phyloP scores from a whole-genome alignment of 1,139 yeast species.

The Yamadazyma kanchanaburiensis region DNA sequence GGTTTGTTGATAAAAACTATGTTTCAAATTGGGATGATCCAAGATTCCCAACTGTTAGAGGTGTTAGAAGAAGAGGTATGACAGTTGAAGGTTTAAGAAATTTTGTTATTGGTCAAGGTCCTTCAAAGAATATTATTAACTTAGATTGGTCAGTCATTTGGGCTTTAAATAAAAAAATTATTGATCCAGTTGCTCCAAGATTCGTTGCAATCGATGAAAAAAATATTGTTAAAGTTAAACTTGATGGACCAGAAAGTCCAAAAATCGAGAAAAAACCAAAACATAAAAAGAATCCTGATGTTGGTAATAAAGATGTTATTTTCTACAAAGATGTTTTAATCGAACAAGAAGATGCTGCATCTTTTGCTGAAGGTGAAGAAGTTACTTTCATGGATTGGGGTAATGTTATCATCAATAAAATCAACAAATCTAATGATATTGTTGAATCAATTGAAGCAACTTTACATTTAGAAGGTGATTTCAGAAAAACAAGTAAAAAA shows the following conservation, averaged over 20 bases:
- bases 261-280: slow-evolving; percentile 74
- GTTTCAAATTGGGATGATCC: slow-evolving; percentile 98
- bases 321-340: slow-evolving; percentile 63
- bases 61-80: slow-evolving; percentile 99
- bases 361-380: slow-evolving; percentile 74
- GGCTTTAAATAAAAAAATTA: slow-evolving; percentile 94
- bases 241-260: slow-evolving; percentile 70
- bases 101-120: slow-evolving; percentile 93
- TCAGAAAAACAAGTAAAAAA: slow-evolving; percentile 94
- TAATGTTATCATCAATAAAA: slow-evolving; percentile 77
- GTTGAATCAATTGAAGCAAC: slow-evolving; percentile 64
- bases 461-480: slow-evolving; percentile 92
- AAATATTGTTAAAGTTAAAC: slow-evolving; percentile 61
- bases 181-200: slow-evolving; percentile 96
- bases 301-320: slow-evolving; percentile 80
- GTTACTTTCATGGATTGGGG: slow-evolving; percentile 99
- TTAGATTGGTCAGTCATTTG: slow-evolving; percentile 96
- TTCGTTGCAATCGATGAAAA: slow-evolving; percentile 71
- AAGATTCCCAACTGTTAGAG: slow-evolving; percentile 97
- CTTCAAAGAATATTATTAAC: slow-evolving; percentile 92
- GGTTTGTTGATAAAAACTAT: slow-evolving; percentile 90
- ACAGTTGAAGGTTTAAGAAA: slow-evolving; percentile 93
- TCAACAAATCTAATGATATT: slow-evolving; percentile 61
- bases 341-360: slow-evolving; percentile 87
- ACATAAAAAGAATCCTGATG: slow-evolving; percentile 93